These are phyloP conservation scores for Colletotrichum siamense DNA, from an alignment of 2,329 filamentous ascomycete species.

Conservation along the genomic window DNA sequence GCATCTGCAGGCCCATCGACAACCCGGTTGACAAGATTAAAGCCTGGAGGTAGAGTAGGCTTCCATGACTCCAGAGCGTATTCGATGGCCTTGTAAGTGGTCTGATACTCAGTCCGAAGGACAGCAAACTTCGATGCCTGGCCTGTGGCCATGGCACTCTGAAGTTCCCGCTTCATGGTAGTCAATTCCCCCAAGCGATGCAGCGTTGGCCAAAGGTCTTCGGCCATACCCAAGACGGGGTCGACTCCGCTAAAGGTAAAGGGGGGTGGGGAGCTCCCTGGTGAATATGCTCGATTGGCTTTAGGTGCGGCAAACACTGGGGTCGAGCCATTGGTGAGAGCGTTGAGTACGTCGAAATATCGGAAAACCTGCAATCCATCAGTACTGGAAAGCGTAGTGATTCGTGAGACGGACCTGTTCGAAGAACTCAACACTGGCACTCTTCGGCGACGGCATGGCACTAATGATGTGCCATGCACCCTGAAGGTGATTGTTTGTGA, in stretches of 20 bases:
- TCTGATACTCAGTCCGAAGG: constrained; percentile 14
- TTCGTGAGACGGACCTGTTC: neutral
- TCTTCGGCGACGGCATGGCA: neutral
- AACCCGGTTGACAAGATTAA: constrained; percentile 21
- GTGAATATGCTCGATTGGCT: neutral
- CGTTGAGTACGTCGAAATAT: constrained; percentile 21
- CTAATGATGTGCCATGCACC: constrained; percentile 15
- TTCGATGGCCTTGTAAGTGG: constrained; percentile 12
- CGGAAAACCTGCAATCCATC: constrained; percentile 8
- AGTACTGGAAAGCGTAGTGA: neutral
- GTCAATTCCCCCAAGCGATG: constrained; percentile 12
- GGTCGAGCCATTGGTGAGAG: constrained; percentile 1
- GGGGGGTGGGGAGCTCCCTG: neutral
- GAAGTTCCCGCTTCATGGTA: constrained; percentile 9
- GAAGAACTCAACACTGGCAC: constrained; percentile 12
- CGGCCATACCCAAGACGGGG: constrained; percentile 8
- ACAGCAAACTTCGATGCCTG: constrained; percentile 8
- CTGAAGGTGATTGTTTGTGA: constrained; percentile 7
- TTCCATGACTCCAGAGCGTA: constrained; percentile 10
- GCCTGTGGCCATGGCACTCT: neutral
- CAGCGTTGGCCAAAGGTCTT: constrained; percentile 18
- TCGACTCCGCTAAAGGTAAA: neutral
- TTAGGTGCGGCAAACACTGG: constrained; percentile 8
- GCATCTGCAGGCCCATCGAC: constrained; percentile 19
- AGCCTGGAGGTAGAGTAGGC: constrained; percentile 11